These are phyloP conservation scores for Leccinum broughii DNA, from an alignment of 768 basidiomycete species.

Conservation along the genomic window DNA sequence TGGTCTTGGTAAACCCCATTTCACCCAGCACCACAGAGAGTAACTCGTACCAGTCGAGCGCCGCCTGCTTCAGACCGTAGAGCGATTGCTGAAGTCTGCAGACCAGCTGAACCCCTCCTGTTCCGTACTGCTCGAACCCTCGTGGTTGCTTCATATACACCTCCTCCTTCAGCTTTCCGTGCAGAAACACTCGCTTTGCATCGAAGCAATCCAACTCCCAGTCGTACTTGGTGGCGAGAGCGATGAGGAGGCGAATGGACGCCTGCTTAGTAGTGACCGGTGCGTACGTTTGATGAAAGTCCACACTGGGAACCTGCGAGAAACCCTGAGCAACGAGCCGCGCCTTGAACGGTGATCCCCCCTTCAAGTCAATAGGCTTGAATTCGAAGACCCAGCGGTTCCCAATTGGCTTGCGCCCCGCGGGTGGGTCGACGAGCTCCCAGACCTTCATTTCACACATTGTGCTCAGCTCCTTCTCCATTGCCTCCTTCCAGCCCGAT, in stretches of 20 bases:
- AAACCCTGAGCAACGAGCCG: conserved; percentile 3
- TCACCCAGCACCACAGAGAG: too few species aligned
- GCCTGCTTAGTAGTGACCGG: conserved; percentile 12
- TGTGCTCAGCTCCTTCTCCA: background rate
- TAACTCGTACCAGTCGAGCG: too few species aligned
- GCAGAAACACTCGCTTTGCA: background rate
- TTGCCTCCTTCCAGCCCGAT: conserved; percentile 1
- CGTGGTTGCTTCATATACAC: too few species aligned
- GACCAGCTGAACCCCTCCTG: too few species aligned
- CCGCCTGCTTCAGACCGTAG: too few species aligned
- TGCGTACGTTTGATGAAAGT: conserved; percentile 19
- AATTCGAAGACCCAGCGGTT: conserved; percentile 4
- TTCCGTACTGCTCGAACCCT: too few species aligned
- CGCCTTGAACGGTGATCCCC: background rate
- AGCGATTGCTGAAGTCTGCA: too few species aligned
- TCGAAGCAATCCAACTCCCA: conserved; percentile 14
- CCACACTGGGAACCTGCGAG: background rate
- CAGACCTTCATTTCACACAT: conserved; percentile 12
- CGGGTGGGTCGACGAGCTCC: background rate
- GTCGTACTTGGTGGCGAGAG: background rate
- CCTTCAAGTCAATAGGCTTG: background rate
- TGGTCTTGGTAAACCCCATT: too few species aligned
- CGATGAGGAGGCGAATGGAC: background rate
- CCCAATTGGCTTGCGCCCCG: background rate
- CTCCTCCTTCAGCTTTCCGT: too few species aligned